Evolutionary conservation across 306 rosid species (phyloP).

Genomic region (Lotus japonicus): DNA sequence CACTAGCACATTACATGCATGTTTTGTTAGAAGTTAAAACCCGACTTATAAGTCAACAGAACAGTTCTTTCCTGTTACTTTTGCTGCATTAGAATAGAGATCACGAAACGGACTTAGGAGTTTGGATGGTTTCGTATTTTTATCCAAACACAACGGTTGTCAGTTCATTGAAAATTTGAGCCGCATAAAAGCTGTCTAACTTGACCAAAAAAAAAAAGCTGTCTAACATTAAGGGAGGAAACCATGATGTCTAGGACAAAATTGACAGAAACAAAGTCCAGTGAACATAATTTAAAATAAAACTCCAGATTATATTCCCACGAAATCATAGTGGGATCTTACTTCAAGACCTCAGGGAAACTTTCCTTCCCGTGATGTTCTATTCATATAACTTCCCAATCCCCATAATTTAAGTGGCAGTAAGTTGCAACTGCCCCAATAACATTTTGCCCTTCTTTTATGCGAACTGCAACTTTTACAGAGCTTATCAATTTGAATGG

Average conservation of each 20-base stretch:
- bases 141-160: neutral
- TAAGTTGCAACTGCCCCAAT: neutral
- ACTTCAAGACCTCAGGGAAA: neutral
- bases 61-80: no score
- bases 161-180: neutral
- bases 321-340: neutral
- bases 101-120: no score
- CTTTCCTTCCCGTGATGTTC: neutral
- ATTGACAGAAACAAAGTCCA: neutral
- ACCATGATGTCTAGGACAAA: neutral
- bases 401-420: conserved; percentile 1
- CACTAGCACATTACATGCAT: no score
- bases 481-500: conserved; percentile 4
- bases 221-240: neutral
- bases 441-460: neutral
- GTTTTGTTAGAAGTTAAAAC: no score
- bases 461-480: neutral
- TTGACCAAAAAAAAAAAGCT: no score
- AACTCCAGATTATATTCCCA: neutral
- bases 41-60: no score
- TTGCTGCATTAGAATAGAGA: no score
- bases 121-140: neutral
- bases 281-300: neutral
- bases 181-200: neutral
- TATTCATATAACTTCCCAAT: conserved; percentile 4